These are phyloP conservation scores for Basidiobolus heterosporus DNA, from an alignment of 371 early-diverging fungal species.

Conservation along the genomic window DNA sequence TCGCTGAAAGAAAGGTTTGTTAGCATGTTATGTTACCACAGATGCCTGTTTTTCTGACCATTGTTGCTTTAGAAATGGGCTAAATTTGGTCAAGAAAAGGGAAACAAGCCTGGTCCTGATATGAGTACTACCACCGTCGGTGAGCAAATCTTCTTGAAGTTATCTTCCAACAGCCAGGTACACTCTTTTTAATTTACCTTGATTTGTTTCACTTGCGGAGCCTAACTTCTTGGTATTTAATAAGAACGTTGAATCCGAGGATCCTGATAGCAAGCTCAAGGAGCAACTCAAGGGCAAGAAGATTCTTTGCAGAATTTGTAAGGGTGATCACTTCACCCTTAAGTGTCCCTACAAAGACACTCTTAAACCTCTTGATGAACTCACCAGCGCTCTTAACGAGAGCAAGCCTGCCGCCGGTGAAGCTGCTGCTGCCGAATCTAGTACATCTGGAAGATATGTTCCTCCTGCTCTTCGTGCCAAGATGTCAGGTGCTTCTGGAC, in stretches of 20 bases:
- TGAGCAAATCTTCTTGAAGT: conserved; percentile 73
- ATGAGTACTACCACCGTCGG: conserved; percentile 74
- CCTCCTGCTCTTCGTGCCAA: conserved; percentile 67
- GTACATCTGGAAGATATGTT: conserved; percentile 48
- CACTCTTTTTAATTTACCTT: background rate
- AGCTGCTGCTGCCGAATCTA: conserved; percentile 4
- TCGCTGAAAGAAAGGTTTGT: conserved; percentile 66
- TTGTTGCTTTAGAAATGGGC: conserved; percentile 26
- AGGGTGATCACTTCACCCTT: conserved; percentile 88
- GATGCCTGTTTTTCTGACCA: background rate
- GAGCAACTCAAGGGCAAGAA: conserved; percentile 42
- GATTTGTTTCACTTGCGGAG: background rate
- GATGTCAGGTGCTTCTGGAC: conserved; percentile 16
- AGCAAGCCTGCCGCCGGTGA: conserved; percentile 11
- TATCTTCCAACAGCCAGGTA: conserved; percentile 41
- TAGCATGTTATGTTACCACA: background rate
- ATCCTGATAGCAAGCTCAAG: conserved; percentile 8
- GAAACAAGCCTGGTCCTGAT: conserved; percentile 68
- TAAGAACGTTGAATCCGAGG: conserved; percentile 5
- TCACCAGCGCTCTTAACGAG: conserved; percentile 1
- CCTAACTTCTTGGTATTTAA: background rate
- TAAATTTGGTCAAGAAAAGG: conserved; percentile 64
- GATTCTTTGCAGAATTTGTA: conserved; percentile 90
- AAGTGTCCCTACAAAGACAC: conserved; percentile 96
- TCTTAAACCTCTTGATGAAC: conserved; percentile 48